Evolutionary conservation across 2,329 filamentous ascomycete species (phyloP).

Genomic region (Cercospora sp.): DNA sequence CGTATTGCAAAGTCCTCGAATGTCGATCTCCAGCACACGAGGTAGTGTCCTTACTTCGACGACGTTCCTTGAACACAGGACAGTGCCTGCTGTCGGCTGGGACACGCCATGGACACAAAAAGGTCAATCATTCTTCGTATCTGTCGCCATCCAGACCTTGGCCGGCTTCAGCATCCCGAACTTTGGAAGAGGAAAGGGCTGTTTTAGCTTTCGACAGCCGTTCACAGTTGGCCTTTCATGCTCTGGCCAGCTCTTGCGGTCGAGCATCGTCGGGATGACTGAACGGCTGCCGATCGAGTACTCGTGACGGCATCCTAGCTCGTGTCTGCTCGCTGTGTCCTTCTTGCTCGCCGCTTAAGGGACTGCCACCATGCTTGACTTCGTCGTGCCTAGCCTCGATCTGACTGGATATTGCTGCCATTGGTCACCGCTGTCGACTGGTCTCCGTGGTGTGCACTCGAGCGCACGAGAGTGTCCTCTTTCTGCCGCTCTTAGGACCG

Average conservation of each 20-base stretch:
- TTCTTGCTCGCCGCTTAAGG: background rate
- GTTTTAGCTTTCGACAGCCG: background rate
- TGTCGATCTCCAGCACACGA: background rate
- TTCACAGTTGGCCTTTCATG: background rate
- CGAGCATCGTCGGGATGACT: background rate
- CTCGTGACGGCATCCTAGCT: background rate
- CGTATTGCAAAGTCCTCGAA: background rate
- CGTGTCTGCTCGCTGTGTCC: background rate
- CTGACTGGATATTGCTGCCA: background rate
- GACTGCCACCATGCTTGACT: background rate
- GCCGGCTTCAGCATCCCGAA: background rate
- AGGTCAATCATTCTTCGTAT: background rate
- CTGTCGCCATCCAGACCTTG: background rate
- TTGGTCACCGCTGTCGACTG: background rate
- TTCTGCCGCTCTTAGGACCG: background rate
- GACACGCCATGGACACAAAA: background rate
- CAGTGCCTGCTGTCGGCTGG: background rate
- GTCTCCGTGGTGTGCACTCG: no score
- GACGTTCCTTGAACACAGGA: background rate
- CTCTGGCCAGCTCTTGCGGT: background rate
- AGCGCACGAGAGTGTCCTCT: background rate
- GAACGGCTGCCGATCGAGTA: background rate
- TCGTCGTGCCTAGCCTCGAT: background rate
- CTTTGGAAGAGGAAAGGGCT: background rate
- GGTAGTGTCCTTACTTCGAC: background rate